Base-by-base conservation (phyloP, 2,329 filamentous ascomycete genomes). In the Scedosporium aurantiacum region DNA sequence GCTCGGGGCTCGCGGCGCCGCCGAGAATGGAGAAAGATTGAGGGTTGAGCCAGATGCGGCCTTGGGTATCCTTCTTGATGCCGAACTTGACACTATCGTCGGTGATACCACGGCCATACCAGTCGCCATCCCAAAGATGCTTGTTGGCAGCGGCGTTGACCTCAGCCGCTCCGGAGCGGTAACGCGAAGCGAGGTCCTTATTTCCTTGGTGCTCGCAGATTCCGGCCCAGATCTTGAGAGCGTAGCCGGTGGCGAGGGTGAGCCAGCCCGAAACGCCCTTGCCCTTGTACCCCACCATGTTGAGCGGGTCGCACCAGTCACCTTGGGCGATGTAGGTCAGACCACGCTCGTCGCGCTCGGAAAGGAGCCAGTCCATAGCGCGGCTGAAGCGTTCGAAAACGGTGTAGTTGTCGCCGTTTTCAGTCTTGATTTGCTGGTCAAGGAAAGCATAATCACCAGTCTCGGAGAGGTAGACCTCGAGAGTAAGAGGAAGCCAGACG, bases 241-340 rank as follows among this genome's bases (percentile, higher is more conserved):
- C 79, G 65, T 79, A 81, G 0, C 72, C 80, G 0, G 80, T 83
- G 5, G 81, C 80, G 1, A 83, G 72, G 0, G 81, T 83, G 40
- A 83, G 74, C 81, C 81, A 84, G 21, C 80, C 81, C 0, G 81
- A 83, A 1, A 84, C 81, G 25, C 81, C 81, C 60, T 76, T 75
- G 45, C 81, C 81, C 67, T 82, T 82, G 67, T 79, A 80, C 3
- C 80, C 80, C n/a, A 82, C 81, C 81, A 84, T 84, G 69, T 84
- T 84, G 78, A 83, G 81, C 3, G 81, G 81, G 63, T 83, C 81
- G 65, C 81, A 84, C 81, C 81, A 84, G 67, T 84, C 81, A 41
- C 81, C 81, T 68, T 83, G 80, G 0, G 79, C 79, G 64, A 83
- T 82, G 70, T 78, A 83, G 67, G 78, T 82, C 5, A 84, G 73